phyloP scores from a whole-genome alignment of 768 basidiomycete species.

The Phanerodontia chrysosporium region DNA sequence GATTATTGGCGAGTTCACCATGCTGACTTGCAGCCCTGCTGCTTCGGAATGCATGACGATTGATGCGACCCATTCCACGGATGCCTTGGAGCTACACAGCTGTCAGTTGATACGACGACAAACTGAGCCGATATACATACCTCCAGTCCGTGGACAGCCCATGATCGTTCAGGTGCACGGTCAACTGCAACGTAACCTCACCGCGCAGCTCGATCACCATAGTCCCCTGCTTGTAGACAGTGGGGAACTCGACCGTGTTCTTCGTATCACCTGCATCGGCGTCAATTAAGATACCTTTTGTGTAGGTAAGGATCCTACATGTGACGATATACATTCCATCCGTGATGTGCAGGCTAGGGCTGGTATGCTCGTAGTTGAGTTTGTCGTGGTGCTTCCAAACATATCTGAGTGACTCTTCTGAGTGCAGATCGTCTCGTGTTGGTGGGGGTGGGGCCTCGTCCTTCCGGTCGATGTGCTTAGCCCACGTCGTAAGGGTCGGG shows the following conservation, averaged over 20 bases:
- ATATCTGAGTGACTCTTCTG: constrained; percentile 13
- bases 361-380: constrained; percentile 18
- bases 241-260: constrained; percentile 26
- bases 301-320: constrained; percentile 1
- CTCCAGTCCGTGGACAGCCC: neutral
- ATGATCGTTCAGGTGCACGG: neutral
- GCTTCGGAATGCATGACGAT: constrained; percentile 16
- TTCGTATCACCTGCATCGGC: constrained; percentile 12
- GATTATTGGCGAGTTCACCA: neutral
- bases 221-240: constrained; percentile 16
- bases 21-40: constrained; percentile 19
- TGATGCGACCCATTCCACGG: constrained; percentile 20
- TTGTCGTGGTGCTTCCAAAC: constrained; percentile 22
- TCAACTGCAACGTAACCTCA: constrained; percentile 18
- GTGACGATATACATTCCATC: constrained; percentile 7
- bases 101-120: neutral
- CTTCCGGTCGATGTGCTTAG: constrained; percentile 7
- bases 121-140: constrained; percentile 9
- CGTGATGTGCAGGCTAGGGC: constrained; percentile 2
- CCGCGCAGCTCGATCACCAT: constrained; percentile 24
- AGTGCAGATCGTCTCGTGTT: constrained; percentile 1
- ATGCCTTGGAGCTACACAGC: constrained; percentile 9
- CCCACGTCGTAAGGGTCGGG: constrained; percentile 20
- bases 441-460: constrained; percentile 14
- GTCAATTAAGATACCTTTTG: too few species aligned